phyloP scores from a whole-genome alignment of 371 early-diverging fungal species.

The Mucor ambiguus region DNA sequence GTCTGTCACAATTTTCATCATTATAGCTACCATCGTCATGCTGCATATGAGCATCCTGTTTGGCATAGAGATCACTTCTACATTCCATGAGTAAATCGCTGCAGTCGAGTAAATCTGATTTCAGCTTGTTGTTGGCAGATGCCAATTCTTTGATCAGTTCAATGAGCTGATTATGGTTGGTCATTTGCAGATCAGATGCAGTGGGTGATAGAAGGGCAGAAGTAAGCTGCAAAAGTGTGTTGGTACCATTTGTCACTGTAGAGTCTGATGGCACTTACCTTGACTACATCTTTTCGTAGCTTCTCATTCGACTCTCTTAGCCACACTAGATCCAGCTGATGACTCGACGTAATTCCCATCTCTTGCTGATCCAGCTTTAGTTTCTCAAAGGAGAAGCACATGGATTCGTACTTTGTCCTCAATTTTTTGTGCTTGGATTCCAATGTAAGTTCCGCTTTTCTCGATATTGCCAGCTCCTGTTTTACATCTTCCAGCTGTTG shows the following conservation, averaged over 20 bases:
- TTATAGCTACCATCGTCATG: constrained; percentile 10
- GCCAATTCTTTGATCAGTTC: constrained; percentile 50
- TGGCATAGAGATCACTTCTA: constrained; percentile 11
- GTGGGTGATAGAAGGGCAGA: constrained; percentile 26
- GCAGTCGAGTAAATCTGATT: constrained; percentile 42
- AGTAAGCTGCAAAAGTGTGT: constrained; percentile 25
- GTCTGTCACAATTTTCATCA: constrained; percentile 6
- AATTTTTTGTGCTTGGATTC: constrained; percentile 52
- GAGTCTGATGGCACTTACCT: constrained; percentile 25
- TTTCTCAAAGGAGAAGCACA: constrained; percentile 37
- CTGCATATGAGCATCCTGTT: constrained; percentile 8
- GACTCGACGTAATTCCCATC: constrained; percentile 19
- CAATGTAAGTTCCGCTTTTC: constrained; percentile 41
- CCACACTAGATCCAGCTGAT: constrained; percentile 32
- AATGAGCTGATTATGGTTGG: constrained; percentile 24
- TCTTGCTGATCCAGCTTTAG: constrained; percentile 34
- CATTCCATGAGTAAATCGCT: constrained; percentile 40
- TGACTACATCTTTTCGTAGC: constrained; percentile 40
- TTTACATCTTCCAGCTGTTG: constrained; percentile 45
- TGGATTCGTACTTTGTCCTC: constrained; percentile 37
- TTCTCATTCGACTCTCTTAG: constrained; percentile 46
- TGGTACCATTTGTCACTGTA: not conserved
- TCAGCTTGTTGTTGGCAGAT: constrained; percentile 46
- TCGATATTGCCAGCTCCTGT: constrained; percentile 44
- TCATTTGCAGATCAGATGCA: constrained; percentile 22